Percentiles rank a stretch among this genome's conserved stretches.
Evolutionary conservation across 306 rosid species (phyloP).

Genomic region (Lathyrus tuberosus): DNA sequence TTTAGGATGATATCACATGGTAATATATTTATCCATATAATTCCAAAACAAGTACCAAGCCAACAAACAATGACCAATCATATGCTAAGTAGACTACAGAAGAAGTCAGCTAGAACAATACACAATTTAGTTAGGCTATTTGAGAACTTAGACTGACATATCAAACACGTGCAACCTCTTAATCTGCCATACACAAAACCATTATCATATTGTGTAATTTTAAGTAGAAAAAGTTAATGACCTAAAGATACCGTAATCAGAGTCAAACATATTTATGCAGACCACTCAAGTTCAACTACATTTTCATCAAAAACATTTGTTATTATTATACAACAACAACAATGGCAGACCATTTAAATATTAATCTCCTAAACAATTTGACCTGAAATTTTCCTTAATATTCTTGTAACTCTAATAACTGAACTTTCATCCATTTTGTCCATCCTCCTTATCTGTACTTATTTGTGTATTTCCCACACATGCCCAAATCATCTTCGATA

Average conservation of each 20-base stretch:
- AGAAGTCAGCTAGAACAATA: constrained; percentile 38
- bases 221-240: background rate
- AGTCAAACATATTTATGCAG: constrained; percentile 13
- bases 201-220: background rate
- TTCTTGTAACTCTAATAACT: background rate
- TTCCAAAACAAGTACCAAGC: constrained; percentile 18
- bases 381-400: background rate
- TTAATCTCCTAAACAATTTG: constrained; percentile 3
- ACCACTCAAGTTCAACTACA: constrained; percentile 24
- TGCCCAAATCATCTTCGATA: background rate
- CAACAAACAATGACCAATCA: constrained; percentile 14
- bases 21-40: background rate
- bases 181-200: constrained; percentile 13
- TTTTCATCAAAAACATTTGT: constrained; percentile 16
- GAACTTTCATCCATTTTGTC: background rate
- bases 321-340: background rate
- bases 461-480: background rate
- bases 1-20: too few species aligned
- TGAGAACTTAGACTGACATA: constrained; percentile 24
- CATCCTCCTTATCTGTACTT: background rate
- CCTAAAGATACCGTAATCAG: constrained; percentile 29
- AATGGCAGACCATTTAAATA: background rate
- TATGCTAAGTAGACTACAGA: constrained; percentile 28
- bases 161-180: constrained; percentile 10
- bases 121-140: constrained; percentile 20